Percentiles rank a stretch among this genome's conserved stretches.
Evolutionary conservation across 108 stramenopile genomes (phyloP).

Genomic region (Cylindrotheca closterium): DNA sequence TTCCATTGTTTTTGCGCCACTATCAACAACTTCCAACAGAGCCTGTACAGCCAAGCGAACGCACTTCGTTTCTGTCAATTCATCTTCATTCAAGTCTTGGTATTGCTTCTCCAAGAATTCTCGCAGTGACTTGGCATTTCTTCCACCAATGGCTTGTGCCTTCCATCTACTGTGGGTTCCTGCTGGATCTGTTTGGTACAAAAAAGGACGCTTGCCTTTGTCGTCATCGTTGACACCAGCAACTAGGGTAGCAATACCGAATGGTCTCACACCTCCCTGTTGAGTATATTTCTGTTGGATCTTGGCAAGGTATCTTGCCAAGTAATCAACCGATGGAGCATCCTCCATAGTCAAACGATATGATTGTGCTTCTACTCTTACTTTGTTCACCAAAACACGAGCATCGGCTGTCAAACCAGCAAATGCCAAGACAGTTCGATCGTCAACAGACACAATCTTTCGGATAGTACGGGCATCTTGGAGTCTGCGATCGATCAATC

Average conservation of each 20-base stretch:
- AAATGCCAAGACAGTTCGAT: constrained; percentile 94
- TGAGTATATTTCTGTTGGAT: constrained; percentile 99
- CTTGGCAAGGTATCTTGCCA: constrained; percentile 95
- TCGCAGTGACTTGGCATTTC: constrained; percentile 92
- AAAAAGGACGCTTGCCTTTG: constrained; percentile 53
- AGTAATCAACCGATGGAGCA: constrained; percentile 96
- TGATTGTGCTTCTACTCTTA: constrained; percentile 93
- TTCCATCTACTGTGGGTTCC: constrained; percentile 99
- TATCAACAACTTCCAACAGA: constrained; percentile 98
- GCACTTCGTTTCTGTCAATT: constrained; percentile 81
- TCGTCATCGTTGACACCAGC: constrained; percentile 84
- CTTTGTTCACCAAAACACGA: constrained; percentile 95
- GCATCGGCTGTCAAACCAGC: constrained; percentile 99
- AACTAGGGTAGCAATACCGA: constrained; percentile 93
- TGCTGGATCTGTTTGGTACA: constrained; percentile 98
- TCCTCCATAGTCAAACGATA: constrained; percentile 99
- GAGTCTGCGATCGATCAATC: constrained; percentile 46
- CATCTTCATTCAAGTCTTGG: constrained; percentile 51
- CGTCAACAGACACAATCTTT: constrained; percentile 96
- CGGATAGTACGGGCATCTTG: constrained; percentile 98
- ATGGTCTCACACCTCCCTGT: constrained; percentile 98
- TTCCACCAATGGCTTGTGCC: constrained; percentile 97
- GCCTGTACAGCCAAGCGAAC: constrained; percentile 92
- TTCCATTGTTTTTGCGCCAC: constrained; percentile 99
- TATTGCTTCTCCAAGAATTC: constrained; percentile 99